A percentile compares a stretch with the other conserved stretches of the same genome.
These are phyloP conservation scores for Citrullus mucosospermus DNA, from an alignment of 306 rosid species.

Conservation along the genomic window DNA sequence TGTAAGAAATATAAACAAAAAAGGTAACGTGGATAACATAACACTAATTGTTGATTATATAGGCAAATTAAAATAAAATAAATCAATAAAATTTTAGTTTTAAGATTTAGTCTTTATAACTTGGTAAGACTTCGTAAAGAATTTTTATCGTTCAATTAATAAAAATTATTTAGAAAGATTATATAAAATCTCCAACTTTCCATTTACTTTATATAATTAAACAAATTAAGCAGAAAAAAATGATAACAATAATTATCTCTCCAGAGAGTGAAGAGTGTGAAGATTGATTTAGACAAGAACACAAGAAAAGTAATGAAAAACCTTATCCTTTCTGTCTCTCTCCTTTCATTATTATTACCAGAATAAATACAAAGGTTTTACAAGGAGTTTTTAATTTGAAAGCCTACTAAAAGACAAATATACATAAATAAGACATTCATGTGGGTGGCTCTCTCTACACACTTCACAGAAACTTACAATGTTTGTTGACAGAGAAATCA, in stretches of 20 bases:
- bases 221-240: background rate
- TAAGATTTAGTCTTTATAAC: too few species aligned
- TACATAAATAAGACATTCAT: background rate
- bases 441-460: background rate
- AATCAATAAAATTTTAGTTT: too few species aligned
- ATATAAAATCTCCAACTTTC: too few species aligned
- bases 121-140: too few species aligned
- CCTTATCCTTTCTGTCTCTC: background rate
- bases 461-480: background rate
- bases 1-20: background rate
- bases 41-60: background rate
- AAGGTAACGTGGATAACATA: background rate
- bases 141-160: too few species aligned
- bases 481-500: background rate
- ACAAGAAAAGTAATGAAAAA: background rate
- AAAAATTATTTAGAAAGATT: too few species aligned
- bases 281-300: background rate
- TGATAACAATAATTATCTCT: background rate
- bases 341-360: background rate
- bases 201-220: background rate
- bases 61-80: background rate
- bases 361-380: conserved; percentile 1
- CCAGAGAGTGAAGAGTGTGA: background rate
- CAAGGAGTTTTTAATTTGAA: background rate
- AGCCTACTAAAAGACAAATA: background rate